Evolutionary conservation across 2,329 filamentous ascomycete genomes (phyloP).

Genomic region (Alternaria gaisen): DNA sequence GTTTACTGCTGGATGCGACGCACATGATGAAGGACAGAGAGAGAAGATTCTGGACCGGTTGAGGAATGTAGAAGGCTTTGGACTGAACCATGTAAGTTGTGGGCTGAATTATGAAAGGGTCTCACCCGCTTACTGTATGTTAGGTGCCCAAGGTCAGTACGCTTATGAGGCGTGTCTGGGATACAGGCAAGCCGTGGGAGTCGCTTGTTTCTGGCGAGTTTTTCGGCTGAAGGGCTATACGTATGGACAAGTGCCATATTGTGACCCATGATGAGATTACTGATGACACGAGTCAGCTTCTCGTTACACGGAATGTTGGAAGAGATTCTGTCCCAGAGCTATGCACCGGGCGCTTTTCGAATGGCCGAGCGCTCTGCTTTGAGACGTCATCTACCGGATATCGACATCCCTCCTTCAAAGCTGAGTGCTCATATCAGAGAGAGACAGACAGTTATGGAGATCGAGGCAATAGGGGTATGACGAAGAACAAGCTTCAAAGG

Average conservation of each 20-base stretch:
- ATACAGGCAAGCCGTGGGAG: conserved; percentile 74
- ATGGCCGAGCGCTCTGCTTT: neutral
- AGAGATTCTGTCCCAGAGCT: neutral
- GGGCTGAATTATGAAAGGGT: neutral
- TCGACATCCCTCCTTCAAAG: neutral
- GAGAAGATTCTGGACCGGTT: conserved; percentile 71
- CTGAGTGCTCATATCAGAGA: neutral
- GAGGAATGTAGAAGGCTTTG: conserved; percentile 73
- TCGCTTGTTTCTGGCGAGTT: conserved; percentile 72
- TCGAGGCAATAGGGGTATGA: neutral
- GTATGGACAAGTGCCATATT: neutral
- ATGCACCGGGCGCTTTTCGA: neutral
- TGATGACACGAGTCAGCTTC: neutral
- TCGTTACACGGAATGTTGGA: neutral
- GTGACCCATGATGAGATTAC: no score
- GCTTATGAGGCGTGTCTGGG: conserved; percentile 75
- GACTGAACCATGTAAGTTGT: conserved; percentile 74
- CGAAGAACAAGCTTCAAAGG: neutral
- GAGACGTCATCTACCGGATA: neutral
- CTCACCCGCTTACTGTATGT: conserved; percentile 1
- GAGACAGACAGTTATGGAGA: neutral
- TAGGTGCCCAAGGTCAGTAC: conserved; percentile 67
- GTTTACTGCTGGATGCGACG: conserved; percentile 84
- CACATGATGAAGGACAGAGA: conserved; percentile 64
- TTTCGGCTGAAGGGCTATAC: conserved; percentile 59